Evolutionary conservation across 2,329 filamentous ascomycete species (phyloP), one percentile per base, ranked within the genome.

Genomic region (Ophiostoma populinum): DNA sequence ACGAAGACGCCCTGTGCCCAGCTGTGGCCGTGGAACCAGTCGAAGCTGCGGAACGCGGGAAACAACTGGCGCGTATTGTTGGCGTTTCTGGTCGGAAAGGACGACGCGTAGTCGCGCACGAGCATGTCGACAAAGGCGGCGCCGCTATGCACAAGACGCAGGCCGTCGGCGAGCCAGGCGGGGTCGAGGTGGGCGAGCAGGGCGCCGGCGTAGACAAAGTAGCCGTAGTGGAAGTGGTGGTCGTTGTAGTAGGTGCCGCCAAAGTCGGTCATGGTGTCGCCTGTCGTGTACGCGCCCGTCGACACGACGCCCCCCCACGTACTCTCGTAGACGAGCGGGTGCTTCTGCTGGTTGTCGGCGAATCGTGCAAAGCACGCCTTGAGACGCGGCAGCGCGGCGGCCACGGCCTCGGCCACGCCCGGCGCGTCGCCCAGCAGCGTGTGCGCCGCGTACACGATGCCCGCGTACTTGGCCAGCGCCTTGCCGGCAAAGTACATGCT

Each of bases 401-500:
- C 59, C 0, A 71, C 71, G 19, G 79, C 51, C 3, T 55, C 56
- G 24, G 55, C 52, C 30, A 32, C 24, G 12, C 30, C 30, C 4
- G 30, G 30, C n/a, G 30, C 30, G 43, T 82, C 67, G 10, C 63
- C 61, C 7, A 79, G 52, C 42, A 87, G 54, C 43, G 79, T 67
- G 40, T 73, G 61, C 25, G 75, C 62, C 0, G 73, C 68, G 46
- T 79, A 75, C 26, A 81, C 57, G 20, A 86, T 59, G 12, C 62
- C 61, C 1, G 78, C 80, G 52, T 83, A 86, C 50, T 87, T 87
- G 42, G 75, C 77, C 15, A 90, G 57, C 11, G 32, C 37, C 62
- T 87, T 95, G 46, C 90, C 90, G 45, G 80, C 80, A 54, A 78
- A 94, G 55, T 95, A 95, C 73, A 92, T 86, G 24, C 82, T 92